Conservation (phyloP, 2,329 filamentous ascomycete genomes). For the Monosporascus sp. region DNA sequence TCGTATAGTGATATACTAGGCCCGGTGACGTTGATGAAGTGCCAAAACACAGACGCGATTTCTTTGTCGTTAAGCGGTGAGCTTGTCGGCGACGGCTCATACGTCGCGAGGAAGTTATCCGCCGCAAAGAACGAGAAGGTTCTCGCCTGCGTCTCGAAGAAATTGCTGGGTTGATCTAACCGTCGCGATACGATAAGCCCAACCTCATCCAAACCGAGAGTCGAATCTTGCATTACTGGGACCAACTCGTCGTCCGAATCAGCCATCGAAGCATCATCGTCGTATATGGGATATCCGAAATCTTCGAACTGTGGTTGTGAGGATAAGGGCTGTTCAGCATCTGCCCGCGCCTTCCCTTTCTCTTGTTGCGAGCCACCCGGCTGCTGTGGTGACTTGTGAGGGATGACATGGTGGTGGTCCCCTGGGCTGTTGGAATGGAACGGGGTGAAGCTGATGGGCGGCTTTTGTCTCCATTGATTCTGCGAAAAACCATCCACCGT, state of each 20-base stretch:
- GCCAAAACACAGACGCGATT: constrained; percentile 79
- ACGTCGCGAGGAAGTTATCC: constrained; percentile 54
- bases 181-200: constrained; percentile 33
- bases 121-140: constrained; percentile 45
- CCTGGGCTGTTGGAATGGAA: constrained; percentile 13
- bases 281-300: constrained; percentile 44
- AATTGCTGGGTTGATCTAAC: constrained; percentile 31
- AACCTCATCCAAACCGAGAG: constrained; percentile 34
- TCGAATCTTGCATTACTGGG: constrained; percentile 31
- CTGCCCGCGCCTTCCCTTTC: constrained; percentile 15
- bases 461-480: constrained; percentile 19
- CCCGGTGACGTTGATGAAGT: constrained; percentile 86
- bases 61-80: constrained; percentile 75
- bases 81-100: constrained; percentile 58
- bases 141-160: constrained; percentile 41
- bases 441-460: constrained; percentile 17
- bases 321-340: constrained; percentile 5
- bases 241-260: constrained; percentile 56
- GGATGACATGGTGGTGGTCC: constrained; percentile 7
- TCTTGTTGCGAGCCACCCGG: constrained; percentile 7
- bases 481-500: constrained; percentile 22
- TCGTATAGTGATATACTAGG: constrained; percentile 85
- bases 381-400: constrained; percentile 9
- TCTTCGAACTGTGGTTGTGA: constrained; percentile 14
- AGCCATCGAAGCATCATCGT: constrained; percentile 58